phyloP scores from a whole-genome alignment of 305 asterid species.

The Nicotiana rustica region DNA sequence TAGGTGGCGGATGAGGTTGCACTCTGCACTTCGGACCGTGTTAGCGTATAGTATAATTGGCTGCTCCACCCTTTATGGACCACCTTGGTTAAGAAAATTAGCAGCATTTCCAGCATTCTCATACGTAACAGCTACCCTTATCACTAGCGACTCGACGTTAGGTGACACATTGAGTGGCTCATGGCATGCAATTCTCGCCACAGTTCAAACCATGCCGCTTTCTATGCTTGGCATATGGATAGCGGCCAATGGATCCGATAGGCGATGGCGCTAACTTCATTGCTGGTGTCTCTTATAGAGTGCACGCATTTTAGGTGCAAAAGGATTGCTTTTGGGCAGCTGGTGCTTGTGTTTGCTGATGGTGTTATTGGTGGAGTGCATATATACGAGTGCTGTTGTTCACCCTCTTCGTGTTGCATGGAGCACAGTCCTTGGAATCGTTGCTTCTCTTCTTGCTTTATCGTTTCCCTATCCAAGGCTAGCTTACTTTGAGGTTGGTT shows the following conservation, averaged over 20 bases:
- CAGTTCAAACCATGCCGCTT: constrained; percentile 65
- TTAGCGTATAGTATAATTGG: constrained; percentile 62
- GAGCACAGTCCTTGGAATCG: constrained; percentile 63
- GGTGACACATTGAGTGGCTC: constrained; percentile 64
- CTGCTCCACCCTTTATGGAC: constrained; percentile 63
- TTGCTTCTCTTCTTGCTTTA: constrained; percentile 65
- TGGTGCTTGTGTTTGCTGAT: constrained; percentile 62
- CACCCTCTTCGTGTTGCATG: constrained; percentile 67
- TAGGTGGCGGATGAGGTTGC: constrained; percentile 60
- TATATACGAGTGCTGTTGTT: constrained; percentile 15
- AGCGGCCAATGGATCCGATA: constrained; percentile 32
- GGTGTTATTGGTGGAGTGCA: constrained; percentile 42
- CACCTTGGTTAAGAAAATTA: constrained; percentile 38
- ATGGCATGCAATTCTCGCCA: constrained; percentile 66
- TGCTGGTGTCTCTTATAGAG: constrained; percentile 63
- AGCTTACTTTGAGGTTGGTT: constrained; percentile 51
- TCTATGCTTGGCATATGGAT: constrained; percentile 53
- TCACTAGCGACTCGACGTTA: constrained; percentile 58
- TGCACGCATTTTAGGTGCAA: constrained; percentile 59
- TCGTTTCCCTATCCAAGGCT: constrained; percentile 66
- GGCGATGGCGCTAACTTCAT: constrained; percentile 48
- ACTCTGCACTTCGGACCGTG: constrained; percentile 61
- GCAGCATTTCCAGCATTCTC: constrained; percentile 59
- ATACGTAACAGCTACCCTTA: constrained; percentile 58
- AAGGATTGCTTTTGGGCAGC: constrained; percentile 76